Evolutionary conservation across 176 grass and related monocot genomes (phyloP).

Genomic region (Dendrocalamus sinicus): DNA sequence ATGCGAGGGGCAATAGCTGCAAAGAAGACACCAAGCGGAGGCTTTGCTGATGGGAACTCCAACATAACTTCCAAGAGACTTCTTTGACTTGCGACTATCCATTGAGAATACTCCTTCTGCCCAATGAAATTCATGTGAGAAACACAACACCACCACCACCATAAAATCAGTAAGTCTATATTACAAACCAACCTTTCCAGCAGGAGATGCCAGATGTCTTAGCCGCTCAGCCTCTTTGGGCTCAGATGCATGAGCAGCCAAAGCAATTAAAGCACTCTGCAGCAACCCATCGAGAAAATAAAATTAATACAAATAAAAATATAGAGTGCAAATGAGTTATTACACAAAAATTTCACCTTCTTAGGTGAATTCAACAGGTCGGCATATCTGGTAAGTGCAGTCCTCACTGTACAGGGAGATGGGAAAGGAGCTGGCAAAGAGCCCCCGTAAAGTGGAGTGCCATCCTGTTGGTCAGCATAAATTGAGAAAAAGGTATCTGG

Average conservation of each 20-base stretch:
- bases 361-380: constrained; percentile 90
- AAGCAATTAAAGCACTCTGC: constrained; percentile 80
- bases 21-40: constrained; percentile 87
- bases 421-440: constrained; percentile 84
- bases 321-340: neutral
- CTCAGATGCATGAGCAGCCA: constrained; percentile 87
- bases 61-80: constrained; percentile 90
- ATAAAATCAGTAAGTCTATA: constrained; percentile 36
- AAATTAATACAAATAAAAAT: constrained; percentile 13
- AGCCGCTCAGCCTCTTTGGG: constrained; percentile 70
- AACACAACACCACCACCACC: constrained; percentile 1
- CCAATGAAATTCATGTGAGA: constrained; percentile 38
- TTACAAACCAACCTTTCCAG: constrained; percentile 80
- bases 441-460: constrained; percentile 65
- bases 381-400: constrained; percentile 82
- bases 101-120: constrained; percentile 93
- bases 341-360: constrained; percentile 57
- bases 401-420: constrained; percentile 74
- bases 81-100: constrained; percentile 83
- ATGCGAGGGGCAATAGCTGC: constrained; percentile 76
- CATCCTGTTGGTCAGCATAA: constrained; percentile 86
- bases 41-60: constrained; percentile 76
- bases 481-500: constrained; percentile 85
- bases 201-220: constrained; percentile 80
- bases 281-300: constrained; percentile 26